Evolutionary conservation across 2,329 filamentous ascomycete species (phyloP), one percentile per base, ranked within the genome.

Genomic region (Waltergamsia citrina): DNA sequence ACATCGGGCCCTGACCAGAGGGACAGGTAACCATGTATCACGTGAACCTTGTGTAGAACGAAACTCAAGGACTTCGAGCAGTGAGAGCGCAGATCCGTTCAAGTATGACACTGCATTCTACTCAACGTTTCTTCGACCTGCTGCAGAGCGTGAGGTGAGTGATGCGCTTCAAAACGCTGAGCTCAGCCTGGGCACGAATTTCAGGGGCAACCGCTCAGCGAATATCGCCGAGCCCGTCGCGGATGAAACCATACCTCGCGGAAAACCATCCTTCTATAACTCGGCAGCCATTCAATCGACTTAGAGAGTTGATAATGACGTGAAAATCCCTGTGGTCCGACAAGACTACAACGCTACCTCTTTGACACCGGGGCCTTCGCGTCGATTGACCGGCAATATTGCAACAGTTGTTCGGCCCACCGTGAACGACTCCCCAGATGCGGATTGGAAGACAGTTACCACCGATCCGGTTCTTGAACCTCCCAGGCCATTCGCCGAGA

Each of bases 111-210:
- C 48, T 22, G 51, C 52, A 7, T 40, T 48, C 2, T 64, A 64
- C 39, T 53, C 50, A 11, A 38, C 50, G 8, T 61, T 62, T 25
- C 42, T 66, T 7, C 49, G 54, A 7, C 47, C 56, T 4, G 49
- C 53, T 2, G 56, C 53, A 36, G 64, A 69, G 39, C 51, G 57
- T 35, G 61, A 69, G 9, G 53, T 68, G 11, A 68, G 61, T 35
- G 52, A 44, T 17, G 57, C 53, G 7, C 53, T 67, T 15, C 54
- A 52, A 47, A 1, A 44, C 46, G 7, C 43, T 30, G 20, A 12
- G 7, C 9, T n/a, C 22, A 12, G 8, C 15, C 8, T 18, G 15
- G 15, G 7, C 18, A 7, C 10, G 7, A 11, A 10, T 17, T 17
- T 21, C n/a, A n/a, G n/a, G n/a, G 12, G 8, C 10, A 10, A 32